These are phyloP conservation scores for Podaxis rugospora DNA, from an alignment of 768 basidiomycete genomes.

Conservation along the genomic window DNA sequence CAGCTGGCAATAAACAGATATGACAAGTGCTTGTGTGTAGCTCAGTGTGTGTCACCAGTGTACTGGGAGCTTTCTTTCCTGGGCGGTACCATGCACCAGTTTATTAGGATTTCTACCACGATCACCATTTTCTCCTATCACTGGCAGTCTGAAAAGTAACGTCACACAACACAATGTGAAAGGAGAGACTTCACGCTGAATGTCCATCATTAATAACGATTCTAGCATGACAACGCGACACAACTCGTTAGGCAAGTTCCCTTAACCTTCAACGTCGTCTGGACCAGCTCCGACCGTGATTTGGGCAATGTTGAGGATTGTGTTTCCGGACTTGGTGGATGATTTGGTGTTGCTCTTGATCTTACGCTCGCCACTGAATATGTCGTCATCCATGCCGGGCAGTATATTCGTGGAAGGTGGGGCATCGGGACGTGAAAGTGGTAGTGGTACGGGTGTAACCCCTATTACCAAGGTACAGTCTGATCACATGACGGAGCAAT, in stretches of 20 bases:
- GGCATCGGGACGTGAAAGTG: too few species aligned
- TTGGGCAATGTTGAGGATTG: background rate
- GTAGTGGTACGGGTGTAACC: background rate
- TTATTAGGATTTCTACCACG: too few species aligned
- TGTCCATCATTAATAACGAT: slow-evolving; percentile 19
- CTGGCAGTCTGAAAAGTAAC: too few species aligned
- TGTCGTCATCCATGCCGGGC: slow-evolving; percentile 5
- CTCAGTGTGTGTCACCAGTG: too few species aligned
- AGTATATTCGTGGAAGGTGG: background rate
- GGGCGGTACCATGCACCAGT: too few species aligned
- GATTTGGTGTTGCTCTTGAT: background rate
- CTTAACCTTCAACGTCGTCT: slow-evolving; percentile 29
- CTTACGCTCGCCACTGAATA: background rate
- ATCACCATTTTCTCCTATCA: too few species aligned
- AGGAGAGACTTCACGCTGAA: too few species aligned
- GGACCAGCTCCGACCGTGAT: slow-evolving; percentile 5
- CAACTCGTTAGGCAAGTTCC: slow-evolving; percentile 64
- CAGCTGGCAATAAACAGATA: too few species aligned
- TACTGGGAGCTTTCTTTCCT: too few species aligned
- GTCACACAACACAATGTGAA: too few species aligned
- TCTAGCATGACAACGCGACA: slow-evolving; percentile 62
- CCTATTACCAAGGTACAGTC: background rate
- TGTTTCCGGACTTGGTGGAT: background rate
- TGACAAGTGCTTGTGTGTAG: too few species aligned
- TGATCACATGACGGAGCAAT: background rate